These are phyloP conservation scores for Thozetella sp. DNA, from an alignment of 495 filamentous ascomycete species.

Conservation along the genomic window DNA sequence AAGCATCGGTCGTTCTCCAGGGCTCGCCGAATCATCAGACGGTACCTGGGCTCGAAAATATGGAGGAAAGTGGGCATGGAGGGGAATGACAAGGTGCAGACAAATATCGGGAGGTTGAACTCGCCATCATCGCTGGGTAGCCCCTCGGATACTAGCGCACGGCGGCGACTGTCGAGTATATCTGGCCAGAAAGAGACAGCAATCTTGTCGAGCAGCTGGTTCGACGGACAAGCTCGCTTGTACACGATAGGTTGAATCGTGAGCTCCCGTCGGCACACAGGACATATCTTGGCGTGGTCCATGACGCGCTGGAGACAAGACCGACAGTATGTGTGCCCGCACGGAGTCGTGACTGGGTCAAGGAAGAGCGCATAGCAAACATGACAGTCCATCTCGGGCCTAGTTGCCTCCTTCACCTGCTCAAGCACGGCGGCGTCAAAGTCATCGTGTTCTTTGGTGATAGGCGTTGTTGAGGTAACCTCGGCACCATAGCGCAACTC, in stretches of 20 bases:
- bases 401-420: conserved; percentile 58
- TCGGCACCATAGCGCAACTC: conserved; percentile 55
- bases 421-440: conserved; percentile 56
- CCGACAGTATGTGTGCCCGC: conserved; percentile 89
- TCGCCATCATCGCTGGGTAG: conserved; percentile 40
- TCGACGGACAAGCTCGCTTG: conserved; percentile 54
- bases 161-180: conserved; percentile 56
- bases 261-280: conserved; percentile 72
- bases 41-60: conserved; percentile 90
- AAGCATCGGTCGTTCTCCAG: conserved; percentile 74
- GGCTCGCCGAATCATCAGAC: conserved; percentile 82
- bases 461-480: conserved; percentile 27
- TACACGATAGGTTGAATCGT: conserved; percentile 58
- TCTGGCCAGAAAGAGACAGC: conserved; percentile 69
- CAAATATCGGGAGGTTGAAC: conserved; percentile 71
- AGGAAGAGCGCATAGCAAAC: conserved; percentile 80
- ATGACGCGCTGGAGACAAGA: conserved; percentile 73
- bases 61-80: conserved; percentile 83
- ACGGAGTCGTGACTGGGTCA: conserved; percentile 81
- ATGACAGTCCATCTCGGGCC: conserved; percentile 80
- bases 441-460: conserved; percentile 12
- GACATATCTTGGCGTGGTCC: conserved; percentile 76
- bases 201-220: conserved; percentile 60
- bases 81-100: conserved; percentile 81
- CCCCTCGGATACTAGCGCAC: conserved; percentile 53